phyloP scores from a whole-genome alignment of 495 filamentous ascomycete genomes.

The Penicillium pancosmium region DNA sequence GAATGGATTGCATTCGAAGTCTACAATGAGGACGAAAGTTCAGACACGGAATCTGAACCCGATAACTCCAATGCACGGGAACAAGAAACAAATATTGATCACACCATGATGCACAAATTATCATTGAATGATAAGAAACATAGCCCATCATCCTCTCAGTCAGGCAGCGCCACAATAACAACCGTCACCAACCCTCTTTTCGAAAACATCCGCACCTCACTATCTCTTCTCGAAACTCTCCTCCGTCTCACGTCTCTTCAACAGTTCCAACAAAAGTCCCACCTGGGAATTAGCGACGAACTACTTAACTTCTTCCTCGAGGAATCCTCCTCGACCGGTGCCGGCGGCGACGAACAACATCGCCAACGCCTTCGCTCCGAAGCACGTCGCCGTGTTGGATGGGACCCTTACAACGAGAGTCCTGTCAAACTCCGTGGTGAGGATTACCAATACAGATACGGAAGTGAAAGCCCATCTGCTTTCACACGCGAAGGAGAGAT shows the following conservation, averaged over 20 bases:
- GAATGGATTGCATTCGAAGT: constrained; percentile 98
- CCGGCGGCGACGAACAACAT: constrained; percentile 69
- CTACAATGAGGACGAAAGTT: constrained; percentile 64
- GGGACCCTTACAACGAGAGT: constrained; percentile 81
- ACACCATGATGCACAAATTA: constrained; percentile 45
- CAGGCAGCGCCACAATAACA: constrained; percentile 37
- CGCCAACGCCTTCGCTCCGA: constrained; percentile 71
- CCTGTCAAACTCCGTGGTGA: constrained; percentile 66
- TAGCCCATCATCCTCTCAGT: constrained; percentile 34
- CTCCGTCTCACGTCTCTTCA: constrained; percentile 92
- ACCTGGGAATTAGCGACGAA: constrained; percentile 93
- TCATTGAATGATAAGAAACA: constrained; percentile 33
- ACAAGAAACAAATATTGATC: constrained; percentile 36
- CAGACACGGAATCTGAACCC: constrained; percentile 62
- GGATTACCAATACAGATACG: constrained; percentile 56
- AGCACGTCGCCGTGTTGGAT: constrained; percentile 78
- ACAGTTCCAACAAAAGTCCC: constrained; percentile 92
- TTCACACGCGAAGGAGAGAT: constrained; percentile 30
- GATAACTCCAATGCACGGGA: constrained; percentile 32
- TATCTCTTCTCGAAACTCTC: constrained; percentile 92
- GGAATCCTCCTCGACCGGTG: constrained; percentile 73
- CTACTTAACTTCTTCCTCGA: constrained; percentile 92
- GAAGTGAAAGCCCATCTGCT: constrained; percentile 28
- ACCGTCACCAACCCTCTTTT: constrained; percentile 44
- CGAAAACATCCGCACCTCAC: constrained; percentile 71